Evolutionary conservation across 208 protist species (phyloP).

Genomic region (Porcisia hertigi): DNA sequence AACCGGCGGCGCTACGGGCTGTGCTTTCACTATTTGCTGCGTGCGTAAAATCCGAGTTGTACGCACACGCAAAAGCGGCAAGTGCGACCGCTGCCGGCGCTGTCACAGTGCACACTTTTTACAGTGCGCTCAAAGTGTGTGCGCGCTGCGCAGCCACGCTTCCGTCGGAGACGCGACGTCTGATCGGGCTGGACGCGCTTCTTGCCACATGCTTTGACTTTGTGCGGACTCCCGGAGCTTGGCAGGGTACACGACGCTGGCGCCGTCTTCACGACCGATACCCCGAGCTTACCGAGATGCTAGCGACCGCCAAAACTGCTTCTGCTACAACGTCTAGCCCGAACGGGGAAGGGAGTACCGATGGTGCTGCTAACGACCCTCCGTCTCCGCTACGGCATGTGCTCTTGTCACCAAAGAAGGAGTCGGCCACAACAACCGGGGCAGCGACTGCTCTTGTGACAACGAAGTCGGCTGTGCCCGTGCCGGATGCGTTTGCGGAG

Average conservation of each 20-base stretch:
- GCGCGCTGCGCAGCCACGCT: conserved; percentile 18
- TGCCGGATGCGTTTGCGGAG: conserved; percentile 4
- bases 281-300: conserved; percentile 20
- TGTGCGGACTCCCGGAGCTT: not conserved
- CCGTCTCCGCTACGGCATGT: not conserved
- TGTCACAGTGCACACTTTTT: conserved; percentile 7
- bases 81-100: not conserved
- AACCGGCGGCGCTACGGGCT: conserved; percentile 7
- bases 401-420: conserved; percentile 6
- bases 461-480: not conserved
- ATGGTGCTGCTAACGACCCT: not conserved
- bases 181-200: conserved; percentile 8
- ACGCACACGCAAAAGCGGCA: conserved; percentile 20
- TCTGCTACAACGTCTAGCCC: not conserved
- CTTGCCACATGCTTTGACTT: conserved; percentile 13
- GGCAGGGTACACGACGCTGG: conserved; percentile 13
- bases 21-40: conserved; percentile 35
- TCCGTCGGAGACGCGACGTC: not conserved
- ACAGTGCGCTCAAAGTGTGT: conserved; percentile 22
- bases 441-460: not conserved
- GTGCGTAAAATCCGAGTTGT: conserved; percentile 37
- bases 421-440: not conserved
- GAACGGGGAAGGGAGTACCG: not conserved
- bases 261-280: conserved; percentile 18
- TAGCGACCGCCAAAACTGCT: conserved; percentile 1